Conservation (phyloP, 208 protist species). For the Leishmania guyanensis region DNA sequence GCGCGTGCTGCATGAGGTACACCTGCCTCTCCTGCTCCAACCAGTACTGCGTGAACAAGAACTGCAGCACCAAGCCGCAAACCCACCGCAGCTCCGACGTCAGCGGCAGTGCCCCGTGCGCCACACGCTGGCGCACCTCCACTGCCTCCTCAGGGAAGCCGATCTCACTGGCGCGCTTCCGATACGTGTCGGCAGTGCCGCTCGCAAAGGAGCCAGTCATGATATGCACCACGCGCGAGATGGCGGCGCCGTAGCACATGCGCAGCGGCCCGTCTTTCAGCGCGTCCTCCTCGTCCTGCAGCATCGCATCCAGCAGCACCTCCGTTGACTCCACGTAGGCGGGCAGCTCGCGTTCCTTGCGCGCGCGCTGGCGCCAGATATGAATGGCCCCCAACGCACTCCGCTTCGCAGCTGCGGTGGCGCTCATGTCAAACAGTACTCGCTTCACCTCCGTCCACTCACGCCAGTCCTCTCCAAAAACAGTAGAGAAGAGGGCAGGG, state of each 20-base stretch:
- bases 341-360: conserved; percentile 58
- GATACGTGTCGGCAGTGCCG: conserved; percentile 68
- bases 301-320: conserved; percentile 56
- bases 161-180: conserved; percentile 68
- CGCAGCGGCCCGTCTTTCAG: conserved; percentile 19
- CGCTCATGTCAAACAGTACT: conserved; percentile 50
- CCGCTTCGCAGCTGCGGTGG: conserved; percentile 34
- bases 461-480: conserved; percentile 68
- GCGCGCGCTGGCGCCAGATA: conserved; percentile 64
- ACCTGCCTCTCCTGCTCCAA: conserved; percentile 67
- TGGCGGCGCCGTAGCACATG: conserved; percentile 66
- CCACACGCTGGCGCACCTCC: conserved; percentile 87
- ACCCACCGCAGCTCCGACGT: conserved; percentile 85
- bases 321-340: conserved; percentile 75
- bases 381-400: conserved; percentile 43
- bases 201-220: conserved; percentile 83
- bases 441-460: conserved; percentile 73
- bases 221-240: conserved; percentile 83
- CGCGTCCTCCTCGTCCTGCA: conserved; percentile 51
- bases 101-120: conserved; percentile 69
- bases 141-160: conserved; percentile 86
- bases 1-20: conserved; percentile 32
- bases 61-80: conserved; percentile 72
- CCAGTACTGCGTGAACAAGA: conserved; percentile 81
- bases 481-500: conserved; percentile 29